A percentile compares a stretch with the other conserved stretches of the same genome.
phyloP scores from a whole-genome alignment of 2,329 filamentous ascomycete genomes.

The Phialemoniopsis sp. region DNA sequence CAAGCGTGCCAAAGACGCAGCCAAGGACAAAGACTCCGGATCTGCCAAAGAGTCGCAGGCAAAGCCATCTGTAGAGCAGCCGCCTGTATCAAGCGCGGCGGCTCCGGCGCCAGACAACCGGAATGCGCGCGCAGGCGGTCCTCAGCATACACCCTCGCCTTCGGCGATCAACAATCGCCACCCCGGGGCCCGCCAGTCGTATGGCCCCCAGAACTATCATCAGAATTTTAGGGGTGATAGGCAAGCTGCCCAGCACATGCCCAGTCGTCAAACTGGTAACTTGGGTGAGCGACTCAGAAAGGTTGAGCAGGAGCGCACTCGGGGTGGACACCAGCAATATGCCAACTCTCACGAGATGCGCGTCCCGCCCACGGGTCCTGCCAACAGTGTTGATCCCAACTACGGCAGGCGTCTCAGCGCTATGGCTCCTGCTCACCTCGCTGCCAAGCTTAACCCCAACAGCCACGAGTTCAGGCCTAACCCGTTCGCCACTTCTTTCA shows the following conservation, averaged over 20 bases:
- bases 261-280: constrained; percentile 35
- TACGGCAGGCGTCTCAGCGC: constrained; percentile 51
- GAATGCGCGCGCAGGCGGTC: constrained; percentile 22
- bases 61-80: background rate
- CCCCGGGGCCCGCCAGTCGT: constrained; percentile 41
- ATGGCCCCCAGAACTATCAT: constrained; percentile 40
- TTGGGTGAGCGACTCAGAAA: constrained; percentile 47
- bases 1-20: constrained; percentile 38
- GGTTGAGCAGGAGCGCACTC: constrained; percentile 34
- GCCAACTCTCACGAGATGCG: constrained; percentile 57
- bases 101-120: constrained; percentile 2
- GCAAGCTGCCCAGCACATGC: constrained; percentile 31
- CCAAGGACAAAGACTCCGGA: constrained; percentile 48
- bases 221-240: constrained; percentile 46
- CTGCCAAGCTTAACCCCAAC: constrained; percentile 59
- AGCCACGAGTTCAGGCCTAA: constrained; percentile 82
- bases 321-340: constrained; percentile 42
- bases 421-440: constrained; percentile 42
- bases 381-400: constrained; percentile 47
- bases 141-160: constrained; percentile 23
- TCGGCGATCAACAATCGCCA: constrained; percentile 35
- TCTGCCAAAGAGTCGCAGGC: background rate
- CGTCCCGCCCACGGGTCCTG: constrained; percentile 69
- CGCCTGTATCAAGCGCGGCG: background rate
- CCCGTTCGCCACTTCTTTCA: constrained; percentile 76